Base-by-base conservation (phyloP, 2,329 filamentous ascomycete genomes). In the Ceratocystiopsis sp. region DNA sequence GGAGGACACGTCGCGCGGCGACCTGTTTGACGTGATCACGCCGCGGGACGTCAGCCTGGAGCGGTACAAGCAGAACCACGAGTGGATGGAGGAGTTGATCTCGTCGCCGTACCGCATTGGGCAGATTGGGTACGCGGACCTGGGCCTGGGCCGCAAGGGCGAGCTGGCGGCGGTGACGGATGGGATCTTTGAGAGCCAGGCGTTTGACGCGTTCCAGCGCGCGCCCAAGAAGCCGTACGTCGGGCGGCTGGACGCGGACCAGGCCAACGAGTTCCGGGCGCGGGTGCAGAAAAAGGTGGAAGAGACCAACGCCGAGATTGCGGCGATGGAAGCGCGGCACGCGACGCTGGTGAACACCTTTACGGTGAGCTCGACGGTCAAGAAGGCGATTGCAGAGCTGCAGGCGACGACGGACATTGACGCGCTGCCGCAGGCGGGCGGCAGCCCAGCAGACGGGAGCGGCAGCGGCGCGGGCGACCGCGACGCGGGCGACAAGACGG, bases 61-160 rank as follows among this genome's bases (percentile, higher is more conserved):
- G 49, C 75, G 91, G 44, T 98, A 95, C 59, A 80, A 80, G 57
- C 86, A 95, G 56, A 93, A 98, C 54, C 89, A 98, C 54, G 85
- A 94, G 59, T 96, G 89, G 91, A 94, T 98, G 84, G 91, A 96
- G 56, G 89, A 98, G 61, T 79, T 98, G 25, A 73, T 96, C 43
- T 84, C 83, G 1, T 96, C 89, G 1, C 85, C 87, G 0, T 95
- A 94, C 56, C 71, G 81, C 19, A 81, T 89, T 48, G 73, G 73
- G 41, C 84, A 93, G 56, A 93, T 98, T 45, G 75, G 80, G 10
- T 86, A 89, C 1, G 76, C 86, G 3, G 87, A 94, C 56, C 73
- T 96, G 33, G 86, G 86, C 1, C 66, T 96, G 11, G 91, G 91
- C 4, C 71, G 82, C 41, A 83, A 79, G 59, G 91, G 91, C 35